These are phyloP conservation scores for Penicillium paxilli DNA, from an alignment of 495 filamentous ascomycete genomes.

Conservation along the genomic window DNA sequence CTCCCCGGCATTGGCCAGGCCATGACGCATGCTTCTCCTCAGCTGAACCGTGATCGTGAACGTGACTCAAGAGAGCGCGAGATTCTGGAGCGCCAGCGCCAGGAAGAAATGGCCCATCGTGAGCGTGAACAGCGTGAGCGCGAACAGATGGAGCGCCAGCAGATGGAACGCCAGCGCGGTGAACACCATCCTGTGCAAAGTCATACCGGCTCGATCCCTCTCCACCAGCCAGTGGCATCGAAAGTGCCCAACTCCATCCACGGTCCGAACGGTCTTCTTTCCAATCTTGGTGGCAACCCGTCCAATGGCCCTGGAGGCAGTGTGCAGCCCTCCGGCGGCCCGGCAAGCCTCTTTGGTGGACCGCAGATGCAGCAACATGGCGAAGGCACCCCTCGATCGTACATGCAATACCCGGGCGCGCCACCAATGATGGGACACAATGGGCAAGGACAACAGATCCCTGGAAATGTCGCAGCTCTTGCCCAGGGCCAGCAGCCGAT, in stretches of 20 bases:
- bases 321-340: slow-evolving; percentile 65
- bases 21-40: slow-evolving; percentile 53
- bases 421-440: slow-evolving; percentile 61
- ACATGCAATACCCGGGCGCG: slow-evolving; percentile 62
- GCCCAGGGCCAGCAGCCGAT: slow-evolving; percentile 93
- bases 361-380: slow-evolving; percentile 60
- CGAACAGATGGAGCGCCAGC: slow-evolving; percentile 56
- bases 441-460: slow-evolving; percentile 46
- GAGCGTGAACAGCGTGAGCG: slow-evolving; percentile 70
- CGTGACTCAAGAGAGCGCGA: slow-evolving; percentile 52
- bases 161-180: slow-evolving; percentile 48
- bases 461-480: slow-evolving; percentile 58
- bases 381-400: slow-evolving; percentile 59
- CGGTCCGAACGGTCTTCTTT: slow-evolving; percentile 82
- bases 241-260: slow-evolving; percentile 78
- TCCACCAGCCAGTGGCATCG: slow-evolving; percentile 89
- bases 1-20: slow-evolving; percentile 54
- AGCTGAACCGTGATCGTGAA: slow-evolving; percentile 54
- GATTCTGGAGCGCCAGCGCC: slow-evolving; percentile 47
- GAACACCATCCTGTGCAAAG: slow-evolving; percentile 77
- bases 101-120: slow-evolving; percentile 60
- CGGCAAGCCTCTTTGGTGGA: slow-evolving; percentile 65
- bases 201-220: slow-evolving; percentile 77
- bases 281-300: slow-evolving; percentile 64
- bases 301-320: slow-evolving; percentile 51